phyloP scores from a whole-genome alignment of 2,329 filamentous ascomycete genomes.

The Arthrobotrys conoides region DNA sequence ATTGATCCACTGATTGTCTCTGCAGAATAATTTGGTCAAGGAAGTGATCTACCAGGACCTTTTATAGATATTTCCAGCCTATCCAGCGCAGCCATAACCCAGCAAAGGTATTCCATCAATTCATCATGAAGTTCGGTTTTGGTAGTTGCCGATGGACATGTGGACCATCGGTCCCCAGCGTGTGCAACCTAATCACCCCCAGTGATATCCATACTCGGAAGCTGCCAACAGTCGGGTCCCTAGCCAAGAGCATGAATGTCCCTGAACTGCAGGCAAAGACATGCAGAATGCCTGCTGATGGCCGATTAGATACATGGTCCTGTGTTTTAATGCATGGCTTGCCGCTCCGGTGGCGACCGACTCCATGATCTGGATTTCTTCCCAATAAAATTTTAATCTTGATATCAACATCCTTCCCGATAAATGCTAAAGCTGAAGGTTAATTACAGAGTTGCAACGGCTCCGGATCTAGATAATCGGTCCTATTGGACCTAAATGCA shows the following conservation, averaged over 20 bases:
- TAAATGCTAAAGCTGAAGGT: slow-evolving; percentile 19
- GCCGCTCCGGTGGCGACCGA: slow-evolving; percentile 39
- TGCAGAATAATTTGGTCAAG: slow-evolving; percentile 41
- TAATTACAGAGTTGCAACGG: slow-evolving; percentile 11
- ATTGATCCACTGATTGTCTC: slow-evolving; percentile 43
- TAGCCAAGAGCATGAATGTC: slow-evolving; percentile 20
- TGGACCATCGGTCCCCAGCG: slow-evolving; percentile 17
- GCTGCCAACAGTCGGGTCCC: slow-evolving; percentile 26
- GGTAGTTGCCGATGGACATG: slow-evolving; percentile 53
- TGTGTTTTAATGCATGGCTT: slow-evolving; percentile 27
- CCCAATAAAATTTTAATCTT: slow-evolving; percentile 19
- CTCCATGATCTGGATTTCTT: slow-evolving; percentile 44
- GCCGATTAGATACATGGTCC: slow-evolving; percentile 44
- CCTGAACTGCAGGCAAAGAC: slow-evolving; percentile 26
- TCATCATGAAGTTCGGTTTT: slow-evolving; percentile 45
- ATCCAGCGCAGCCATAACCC: neutral
- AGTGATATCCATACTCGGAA: slow-evolving; percentile 50
- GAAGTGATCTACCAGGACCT: slow-evolving; percentile 48
- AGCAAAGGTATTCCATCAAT: slow-evolving; percentile 18
- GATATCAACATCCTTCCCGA: slow-evolving; percentile 32
- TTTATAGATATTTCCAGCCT: slow-evolving; percentile 48
- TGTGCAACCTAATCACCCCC: slow-evolving; percentile 35
- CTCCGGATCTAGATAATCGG: slow-evolving; percentile 40
- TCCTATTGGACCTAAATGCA: slow-evolving; percentile 34
- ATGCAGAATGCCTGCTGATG: slow-evolving; percentile 27